Evolutionary conservation across 2,329 filamentous ascomycete genomes (phyloP), one percentile per base, ranked within the genome.

Genomic region (Verticillium isaacii): DNA sequence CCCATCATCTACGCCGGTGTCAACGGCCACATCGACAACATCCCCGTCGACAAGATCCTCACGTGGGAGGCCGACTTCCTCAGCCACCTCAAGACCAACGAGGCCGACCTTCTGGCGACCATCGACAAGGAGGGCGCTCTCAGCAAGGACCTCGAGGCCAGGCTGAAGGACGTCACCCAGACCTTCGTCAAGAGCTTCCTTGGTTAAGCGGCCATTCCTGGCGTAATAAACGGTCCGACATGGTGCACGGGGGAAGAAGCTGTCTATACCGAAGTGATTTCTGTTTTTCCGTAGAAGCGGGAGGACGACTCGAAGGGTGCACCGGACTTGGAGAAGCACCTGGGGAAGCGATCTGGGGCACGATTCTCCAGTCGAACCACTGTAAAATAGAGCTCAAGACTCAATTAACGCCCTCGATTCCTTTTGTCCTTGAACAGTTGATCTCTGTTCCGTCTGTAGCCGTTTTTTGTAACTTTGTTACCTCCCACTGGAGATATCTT

Each of bases 1-100:
- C 95, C 95, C 71, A 89, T 99, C 71, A 98, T 99, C 87, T 99
- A 87, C 82, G 94, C 95, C 70, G 95, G 95, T 96, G 92, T 99
- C 84, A 98, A 98, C 83, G 95, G 95, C 85, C 83, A 86, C 82
- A 89, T 99, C 70, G 95, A 99, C 84, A 76, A 68, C 72, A 85
- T 99, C 69, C 95, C 95, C 67, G 95, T 98, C 75, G 77, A 68
- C 87, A 96, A 94, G 90, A 90, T 99, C 72, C 88, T 95, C 68
- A 79, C 87, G 78, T 99, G 94, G 93, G 95, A 99, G 87, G 71
- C 89, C 74, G 94, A 98, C 82, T 96, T 96, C 89, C 85, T 97
- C 66, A 82, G 89, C 70, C 91, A 97, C 86, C 85, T 99, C 75
- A 93, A 89, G 86, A 90, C 86, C 78, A 96, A 94, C 85, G 91